A percentile compares a stretch with the other conserved stretches of the same genome.
Evolutionary conservation across 306 rosid species (phyloP).

Genomic region (Pueraria montana): DNA sequence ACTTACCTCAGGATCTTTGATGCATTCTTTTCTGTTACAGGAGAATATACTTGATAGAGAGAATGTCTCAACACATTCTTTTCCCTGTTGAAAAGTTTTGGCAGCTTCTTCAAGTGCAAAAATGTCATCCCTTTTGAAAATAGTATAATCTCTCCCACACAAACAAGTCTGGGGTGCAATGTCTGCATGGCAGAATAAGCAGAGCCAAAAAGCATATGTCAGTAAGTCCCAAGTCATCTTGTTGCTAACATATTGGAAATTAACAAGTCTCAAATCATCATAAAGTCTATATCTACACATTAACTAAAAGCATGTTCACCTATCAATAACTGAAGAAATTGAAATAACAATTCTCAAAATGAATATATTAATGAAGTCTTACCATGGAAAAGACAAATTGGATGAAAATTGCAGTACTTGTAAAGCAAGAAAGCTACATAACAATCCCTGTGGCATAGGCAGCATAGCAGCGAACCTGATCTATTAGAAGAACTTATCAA

Average conservation of each 20-base stretch:
- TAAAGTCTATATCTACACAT: background rate
- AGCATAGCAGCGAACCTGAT: conserved; percentile 37
- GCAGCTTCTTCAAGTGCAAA: conserved; percentile 48
- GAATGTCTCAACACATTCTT: background rate
- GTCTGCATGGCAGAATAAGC: conserved; percentile 30
- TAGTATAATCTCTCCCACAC: conserved; percentile 44
- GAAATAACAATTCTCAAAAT: background rate
- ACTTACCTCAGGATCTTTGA: too few relatives aligned
- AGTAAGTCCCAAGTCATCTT: too few relatives aligned
- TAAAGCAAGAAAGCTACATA: conserved; percentile 52
- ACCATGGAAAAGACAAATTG: conserved; percentile 62
- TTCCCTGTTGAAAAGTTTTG: conserved; percentile 42
- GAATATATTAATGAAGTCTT: background rate
- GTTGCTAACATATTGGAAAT: too few relatives aligned
- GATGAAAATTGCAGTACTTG: conserved; percentile 48
- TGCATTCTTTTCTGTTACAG: too few relatives aligned
- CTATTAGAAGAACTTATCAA: conserved; percentile 26
- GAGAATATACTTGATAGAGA: conserved; percentile 15
- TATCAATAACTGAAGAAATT: conserved; percentile 14
- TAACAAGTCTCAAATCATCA: too few relatives aligned
- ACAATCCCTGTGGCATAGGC: conserved; percentile 55
- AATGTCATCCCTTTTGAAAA: conserved; percentile 46
- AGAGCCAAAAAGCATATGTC: background rate
- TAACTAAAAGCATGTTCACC: background rate
- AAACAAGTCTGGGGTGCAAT: conserved; percentile 36